Conservation (phyloP, 176 grass and related monocot genomes). For the Echinochloa phyllopogon region DNA sequence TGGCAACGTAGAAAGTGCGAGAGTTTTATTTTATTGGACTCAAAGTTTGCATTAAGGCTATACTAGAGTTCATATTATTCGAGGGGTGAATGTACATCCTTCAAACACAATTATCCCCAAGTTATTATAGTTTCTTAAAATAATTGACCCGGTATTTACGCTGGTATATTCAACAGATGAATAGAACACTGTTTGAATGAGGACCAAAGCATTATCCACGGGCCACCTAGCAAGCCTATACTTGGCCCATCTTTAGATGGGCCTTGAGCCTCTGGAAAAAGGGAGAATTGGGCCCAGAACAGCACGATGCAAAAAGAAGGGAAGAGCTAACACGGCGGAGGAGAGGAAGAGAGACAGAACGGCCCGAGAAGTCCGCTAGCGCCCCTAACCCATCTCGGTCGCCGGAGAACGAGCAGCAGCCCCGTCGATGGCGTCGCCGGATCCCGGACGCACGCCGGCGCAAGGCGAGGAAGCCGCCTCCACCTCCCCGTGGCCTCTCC, state of each 20-base stretch:
- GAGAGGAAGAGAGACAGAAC: background rate
- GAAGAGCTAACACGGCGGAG: background rate
- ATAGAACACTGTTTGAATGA: too few species aligned
- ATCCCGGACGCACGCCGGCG: slow-evolving; percentile 46
- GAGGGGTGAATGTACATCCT: too few species aligned
- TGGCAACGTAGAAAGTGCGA: background rate
- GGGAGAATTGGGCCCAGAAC: background rate
- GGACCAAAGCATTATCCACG: background rate
- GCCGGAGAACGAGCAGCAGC: slow-evolving; percentile 33
- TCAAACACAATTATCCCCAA: too few species aligned
- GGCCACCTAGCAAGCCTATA: background rate
- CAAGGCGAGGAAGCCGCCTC: slow-evolving; percentile 41
- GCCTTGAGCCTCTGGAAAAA: background rate
- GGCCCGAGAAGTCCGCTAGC: slow-evolving; percentile 25
- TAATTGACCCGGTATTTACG: too few species aligned
- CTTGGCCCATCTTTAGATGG: slow-evolving; percentile 4
- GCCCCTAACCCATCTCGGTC: slow-evolving; percentile 22
- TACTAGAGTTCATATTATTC: too few species aligned
- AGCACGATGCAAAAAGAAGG: background rate
- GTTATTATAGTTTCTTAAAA: too few species aligned
- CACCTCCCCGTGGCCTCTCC: slow-evolving; percentile 63
- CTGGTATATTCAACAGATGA: too few species aligned
- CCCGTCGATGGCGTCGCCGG: slow-evolving; percentile 49
- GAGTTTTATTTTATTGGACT: too few species aligned
- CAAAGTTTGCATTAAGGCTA: too few species aligned